Percentiles rank a stretch among this genome's conserved stretches.
Evolutionary conservation across 2,329 filamentous ascomycete genomes (phyloP).

Genomic region (Ascosphaera acerosa): DNA sequence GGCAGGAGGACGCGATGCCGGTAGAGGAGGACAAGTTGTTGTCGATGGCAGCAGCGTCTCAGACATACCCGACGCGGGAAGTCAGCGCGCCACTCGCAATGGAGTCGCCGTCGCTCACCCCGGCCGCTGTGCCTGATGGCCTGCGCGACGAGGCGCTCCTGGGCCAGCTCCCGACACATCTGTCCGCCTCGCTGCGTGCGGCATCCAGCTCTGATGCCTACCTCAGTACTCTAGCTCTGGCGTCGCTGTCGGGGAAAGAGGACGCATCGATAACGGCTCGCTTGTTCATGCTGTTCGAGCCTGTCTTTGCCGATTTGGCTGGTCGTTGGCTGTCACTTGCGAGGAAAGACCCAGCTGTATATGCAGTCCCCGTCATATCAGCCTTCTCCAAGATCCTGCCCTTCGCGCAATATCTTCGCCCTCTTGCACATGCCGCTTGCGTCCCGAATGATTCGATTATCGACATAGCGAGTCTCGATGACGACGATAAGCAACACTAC

Average conservation of each 20-base stretch:
- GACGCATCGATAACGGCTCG: conserved; percentile 28
- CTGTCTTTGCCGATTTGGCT: conserved; percentile 56
- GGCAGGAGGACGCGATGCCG: no score
- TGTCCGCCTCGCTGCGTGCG: conserved; percentile 39
- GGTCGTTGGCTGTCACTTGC: conserved; percentile 39
- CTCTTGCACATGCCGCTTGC: conserved; percentile 35
- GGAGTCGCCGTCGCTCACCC: neutral
- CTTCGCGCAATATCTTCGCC: conserved; percentile 54
- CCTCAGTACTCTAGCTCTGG: conserved; percentile 43
- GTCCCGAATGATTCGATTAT: conserved; percentile 11
- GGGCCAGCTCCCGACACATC: conserved; percentile 39
- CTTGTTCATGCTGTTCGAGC: conserved; percentile 49
- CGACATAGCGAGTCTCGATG: conserved; percentile 13
- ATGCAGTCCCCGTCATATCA: conserved; percentile 27
- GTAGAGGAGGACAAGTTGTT: no score
- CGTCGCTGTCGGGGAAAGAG: conserved; percentile 41
- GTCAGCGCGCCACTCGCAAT: neutral
- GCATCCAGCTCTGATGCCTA: conserved; percentile 34
- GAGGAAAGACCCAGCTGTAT: conserved; percentile 11
- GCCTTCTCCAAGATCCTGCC: conserved; percentile 60
- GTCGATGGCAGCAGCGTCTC: neutral
- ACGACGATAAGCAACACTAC: conserved; percentile 18
- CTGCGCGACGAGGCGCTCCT: conserved; percentile 23
- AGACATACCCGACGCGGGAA: neutral
- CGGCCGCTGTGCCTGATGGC: neutral